Evolutionary conservation across 164 flowering plant genomes (phyloP).

Genomic region (Echeveria elegans): DNA sequence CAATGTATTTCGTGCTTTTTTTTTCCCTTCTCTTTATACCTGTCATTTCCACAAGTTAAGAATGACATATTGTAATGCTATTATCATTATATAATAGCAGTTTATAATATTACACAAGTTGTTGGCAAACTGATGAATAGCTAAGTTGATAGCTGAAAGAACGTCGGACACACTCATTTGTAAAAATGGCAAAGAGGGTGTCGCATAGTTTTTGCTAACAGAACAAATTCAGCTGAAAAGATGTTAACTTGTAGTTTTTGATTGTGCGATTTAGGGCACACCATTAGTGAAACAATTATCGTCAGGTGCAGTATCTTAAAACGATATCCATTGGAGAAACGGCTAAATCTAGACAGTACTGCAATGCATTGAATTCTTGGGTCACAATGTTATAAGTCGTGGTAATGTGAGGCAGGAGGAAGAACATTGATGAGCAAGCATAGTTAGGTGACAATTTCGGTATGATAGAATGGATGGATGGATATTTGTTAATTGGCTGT

Average conservation of each 20-base stretch:
- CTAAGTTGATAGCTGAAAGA: background rate
- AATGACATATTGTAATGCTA: background rate
- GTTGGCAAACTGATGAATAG: too few species aligned
- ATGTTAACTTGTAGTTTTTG: background rate
- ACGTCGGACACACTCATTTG: background rate
- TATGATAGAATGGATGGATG: too few species aligned
- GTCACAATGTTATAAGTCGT: background rate
- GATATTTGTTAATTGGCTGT: background rate
- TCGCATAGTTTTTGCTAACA: background rate
- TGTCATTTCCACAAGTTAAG: background rate
- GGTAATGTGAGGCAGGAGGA: background rate
- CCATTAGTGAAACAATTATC: too few species aligned
- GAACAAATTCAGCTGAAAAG: background rate
- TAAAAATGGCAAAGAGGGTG: background rate
- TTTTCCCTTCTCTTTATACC: background rate
- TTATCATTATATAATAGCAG: background rate
- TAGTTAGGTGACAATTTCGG: background rate
- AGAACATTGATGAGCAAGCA: conserved; percentile 6
- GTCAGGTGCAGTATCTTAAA: background rate
- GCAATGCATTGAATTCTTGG: background rate
- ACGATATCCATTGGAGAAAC: background rate
- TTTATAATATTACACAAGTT: background rate
- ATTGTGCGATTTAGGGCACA: background rate
- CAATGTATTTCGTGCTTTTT: background rate
- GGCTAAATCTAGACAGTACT: background rate